Percentiles rank a stretch among this genome's conserved stretches.
Conservation (phyloP, 148 eudicot species). For the Vaccinium darrowii region DNA sequence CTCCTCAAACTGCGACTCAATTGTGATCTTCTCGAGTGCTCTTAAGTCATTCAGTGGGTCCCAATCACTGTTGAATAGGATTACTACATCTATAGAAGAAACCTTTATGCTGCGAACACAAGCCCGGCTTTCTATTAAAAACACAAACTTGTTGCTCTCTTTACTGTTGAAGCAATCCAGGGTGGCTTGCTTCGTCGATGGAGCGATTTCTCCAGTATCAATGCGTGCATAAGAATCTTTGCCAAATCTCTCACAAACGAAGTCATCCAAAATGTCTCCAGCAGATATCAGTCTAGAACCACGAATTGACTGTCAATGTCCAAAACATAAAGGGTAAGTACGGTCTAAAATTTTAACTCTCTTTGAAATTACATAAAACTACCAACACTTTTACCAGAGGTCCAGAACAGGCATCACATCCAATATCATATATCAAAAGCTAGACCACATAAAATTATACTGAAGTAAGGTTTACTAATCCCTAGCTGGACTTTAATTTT, state of each 20-base stretch:
- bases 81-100: constrained; percentile 49
- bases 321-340: neutral
- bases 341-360: neutral
- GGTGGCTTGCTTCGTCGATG: constrained; percentile 44
- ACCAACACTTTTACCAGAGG: neutral
- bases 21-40: constrained; percentile 58
- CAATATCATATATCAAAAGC: neutral
- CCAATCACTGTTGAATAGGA: constrained; percentile 73
- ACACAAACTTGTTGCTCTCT: constrained; percentile 40
- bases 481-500: neutral
- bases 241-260: constrained; percentile 60
- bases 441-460: neutral
- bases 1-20: constrained; percentile 51
- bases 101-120: constrained; percentile 55
- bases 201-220: constrained; percentile 31
- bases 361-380: neutral
- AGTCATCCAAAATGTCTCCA: constrained; percentile 69
- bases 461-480: neutral
- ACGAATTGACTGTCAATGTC: constrained; percentile 41
- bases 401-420: neutral
- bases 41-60: constrained; percentile 64
- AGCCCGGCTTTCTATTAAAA: constrained; percentile 65
- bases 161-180: constrained; percentile 45
- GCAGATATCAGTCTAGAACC: constrained; percentile 45
- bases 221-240: constrained; percentile 59